Conservation (phyloP, 2,329 filamentous ascomycete species). For the Fusarium acutatum region DNA sequence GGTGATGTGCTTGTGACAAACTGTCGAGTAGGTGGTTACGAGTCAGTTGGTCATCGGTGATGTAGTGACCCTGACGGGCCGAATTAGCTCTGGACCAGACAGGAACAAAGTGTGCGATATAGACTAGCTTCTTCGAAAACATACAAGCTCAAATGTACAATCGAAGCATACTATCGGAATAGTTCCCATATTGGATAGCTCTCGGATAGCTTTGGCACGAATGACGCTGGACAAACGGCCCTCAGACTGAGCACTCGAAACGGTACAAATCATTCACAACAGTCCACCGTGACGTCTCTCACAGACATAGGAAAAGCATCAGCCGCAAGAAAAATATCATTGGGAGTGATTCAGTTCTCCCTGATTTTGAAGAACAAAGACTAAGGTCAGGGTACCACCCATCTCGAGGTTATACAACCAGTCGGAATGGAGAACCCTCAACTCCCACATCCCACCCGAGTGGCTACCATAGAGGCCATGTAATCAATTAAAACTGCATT, state of each 20-base stretch:
- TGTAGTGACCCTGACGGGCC: not conserved
- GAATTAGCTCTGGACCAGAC: not conserved
- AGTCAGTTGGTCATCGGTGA: conserved; percentile 1
- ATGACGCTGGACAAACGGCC: not conserved
- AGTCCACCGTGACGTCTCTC: not conserved
- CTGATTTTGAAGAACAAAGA: not conserved
- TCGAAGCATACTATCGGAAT: not conserved
- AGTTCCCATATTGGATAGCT: not conserved
- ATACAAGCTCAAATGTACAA: not conserved
- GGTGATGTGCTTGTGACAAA: not conserved
- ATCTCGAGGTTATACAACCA: not conserved
- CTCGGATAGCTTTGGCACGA: not conserved
- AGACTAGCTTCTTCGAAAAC: not conserved
- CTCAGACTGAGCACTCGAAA: not conserved
- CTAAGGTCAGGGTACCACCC: not conserved
- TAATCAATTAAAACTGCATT: conserved; percentile 16
- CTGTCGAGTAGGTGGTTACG: not conserved
- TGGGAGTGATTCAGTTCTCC: not conserved
- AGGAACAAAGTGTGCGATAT: not conserved
- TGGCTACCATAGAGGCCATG: conserved; percentile 3
- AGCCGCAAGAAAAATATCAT: not conserved
- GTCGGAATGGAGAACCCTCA: conserved; percentile 11
- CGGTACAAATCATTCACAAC: not conserved
- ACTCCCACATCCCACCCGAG: conserved; percentile 8
- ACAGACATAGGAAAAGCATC: not conserved